phyloP scores from a whole-genome alignment of 2,329 filamentous ascomycete genomes.

The Xylaria sp. region DNA sequence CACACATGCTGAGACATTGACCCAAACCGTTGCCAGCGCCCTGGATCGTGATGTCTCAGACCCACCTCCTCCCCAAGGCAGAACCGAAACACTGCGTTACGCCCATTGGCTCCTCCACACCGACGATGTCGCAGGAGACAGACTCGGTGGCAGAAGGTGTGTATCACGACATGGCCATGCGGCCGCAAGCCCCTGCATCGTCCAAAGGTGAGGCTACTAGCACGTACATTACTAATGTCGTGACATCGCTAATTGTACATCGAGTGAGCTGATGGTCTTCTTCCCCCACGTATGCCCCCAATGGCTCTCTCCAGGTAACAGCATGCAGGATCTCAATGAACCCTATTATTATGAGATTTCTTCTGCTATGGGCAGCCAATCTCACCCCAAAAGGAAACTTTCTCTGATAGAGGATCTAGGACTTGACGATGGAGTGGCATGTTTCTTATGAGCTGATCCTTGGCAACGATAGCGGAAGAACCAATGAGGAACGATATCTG shows the following conservation, averaged over 20 bases:
- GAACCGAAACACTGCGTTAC: not conserved
- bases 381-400: not conserved
- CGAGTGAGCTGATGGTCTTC: too few species aligned
- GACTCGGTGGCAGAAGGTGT: slow-evolving; percentile 8
- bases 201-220: slow-evolving; percentile 1
- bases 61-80: not conserved
- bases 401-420: slow-evolving; percentile 14
- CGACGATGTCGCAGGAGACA: not conserved
- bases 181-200: not conserved
- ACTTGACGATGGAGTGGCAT: slow-evolving; percentile 5
- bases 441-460: slow-evolving; percentile 4
- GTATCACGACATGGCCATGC: not conserved
- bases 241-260: not conserved
- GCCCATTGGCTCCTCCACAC: slow-evolving; percentile 9
- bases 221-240: slow-evolving; percentile 4
- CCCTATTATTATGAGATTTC: not conserved
- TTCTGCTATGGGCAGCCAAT: not conserved
- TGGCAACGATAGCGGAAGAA: not conserved
- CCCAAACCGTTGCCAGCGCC: slow-evolving; percentile 1
- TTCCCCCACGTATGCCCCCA: not conserved
- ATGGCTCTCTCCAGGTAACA: too few species aligned
- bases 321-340: not conserved
- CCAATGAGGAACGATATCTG: slow-evolving; percentile 9
- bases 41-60: slow-evolving; percentile 6
- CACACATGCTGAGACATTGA: slow-evolving; percentile 8